Evolutionary conservation across 148 eudicot species (phyloP), one percentile per base, ranked within the genome.

Genomic region (Silene uniflora): DNA sequence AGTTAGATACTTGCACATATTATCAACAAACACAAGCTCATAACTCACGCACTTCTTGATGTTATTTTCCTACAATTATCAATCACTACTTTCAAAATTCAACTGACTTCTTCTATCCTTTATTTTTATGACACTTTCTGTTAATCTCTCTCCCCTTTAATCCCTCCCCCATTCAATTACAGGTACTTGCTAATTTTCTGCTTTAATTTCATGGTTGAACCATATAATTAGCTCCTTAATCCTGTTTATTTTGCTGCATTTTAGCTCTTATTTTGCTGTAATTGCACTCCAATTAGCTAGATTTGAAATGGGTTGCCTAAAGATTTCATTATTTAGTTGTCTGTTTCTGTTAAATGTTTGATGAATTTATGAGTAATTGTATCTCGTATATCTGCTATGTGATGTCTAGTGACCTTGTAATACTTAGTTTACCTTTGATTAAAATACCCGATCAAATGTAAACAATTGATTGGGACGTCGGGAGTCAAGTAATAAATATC

Each of bases 261-360:
- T 58, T 2, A 27, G 54, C 27, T 52, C 13, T 78, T 2, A 5
- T 52, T 5, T 67, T 18, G 1, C 24, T 19, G 29, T 54, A 14
- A 23, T 27, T 74, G 27, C 7, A 7, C 64, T 63, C 29, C 54
- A 14, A 67, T 65, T 44, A 2, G 52, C 21, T 58, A 25, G 49
- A 56, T 32, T 3, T 78, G 69, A 61, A 52, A 46, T 74, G 82
- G 82, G 78, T 74, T n/a, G 54, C 35, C 52, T 64, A 69, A 27
- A 62, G 74, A 69, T 79, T 6, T 9, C 5, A 19, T 17, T 10
- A 46, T 79, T 49, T 54, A 47, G 29, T 10, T 49, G 22, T 69
- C 10, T 49, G 22, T 69, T 74, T 69, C 56, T 61, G 32, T 47
- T 25, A 67, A 18, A 22, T 73, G 81, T 79, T 79, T 79, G 81